A percentile compares a stretch with the other conserved stretches of the same genome.
These are phyloP conservation scores for Delitschia confertaspora DNA, from an alignment of 495 filamentous ascomycete species.

Conservation along the genomic window DNA sequence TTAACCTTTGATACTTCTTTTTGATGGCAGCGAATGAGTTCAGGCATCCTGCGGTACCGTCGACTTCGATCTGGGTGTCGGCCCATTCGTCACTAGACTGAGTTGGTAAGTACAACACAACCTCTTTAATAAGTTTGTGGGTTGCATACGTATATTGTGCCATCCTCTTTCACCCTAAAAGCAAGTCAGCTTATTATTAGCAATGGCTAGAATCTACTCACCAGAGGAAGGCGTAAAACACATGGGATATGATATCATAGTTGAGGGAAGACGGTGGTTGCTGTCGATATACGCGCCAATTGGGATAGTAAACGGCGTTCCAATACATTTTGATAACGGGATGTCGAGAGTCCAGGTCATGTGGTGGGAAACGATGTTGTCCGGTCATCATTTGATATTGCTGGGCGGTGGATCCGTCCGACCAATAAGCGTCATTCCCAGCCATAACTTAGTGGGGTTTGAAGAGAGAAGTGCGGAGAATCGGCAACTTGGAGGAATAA, in stretches of 20 bases:
- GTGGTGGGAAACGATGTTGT: too few relatives aligned
- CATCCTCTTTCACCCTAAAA: slow-evolving; percentile 62
- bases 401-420: too few relatives aligned
- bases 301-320: slow-evolving; percentile 88
- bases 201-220: slow-evolving; percentile 28
- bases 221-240: slow-evolving; percentile 86
- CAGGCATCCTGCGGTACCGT: slow-evolving; percentile 65
- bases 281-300: slow-evolving; percentile 69
- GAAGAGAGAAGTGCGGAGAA: too few relatives aligned
- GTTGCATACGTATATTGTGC: slow-evolving; percentile 63
- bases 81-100: slow-evolving; percentile 84
- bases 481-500: too few relatives aligned
- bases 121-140: background rate
- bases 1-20: slow-evolving; percentile 62
- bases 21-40: slow-evolving; percentile 70
- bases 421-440: too few relatives aligned
- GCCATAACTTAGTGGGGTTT: too few relatives aligned
- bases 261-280: slow-evolving; percentile 71
- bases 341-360: slow-evolving; percentile 19
- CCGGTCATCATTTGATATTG: too few relatives aligned
- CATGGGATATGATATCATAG: slow-evolving; percentile 59
- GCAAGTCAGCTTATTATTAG: slow-evolving; percentile 8
- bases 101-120: slow-evolving; percentile 6
- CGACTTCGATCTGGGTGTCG: slow-evolving; percentile 69
- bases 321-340: slow-evolving; percentile 40